Base-by-base conservation (phyloP, 2,329 filamentous ascomycete species). In the Colletotrichum lindemuthianum region DNA sequence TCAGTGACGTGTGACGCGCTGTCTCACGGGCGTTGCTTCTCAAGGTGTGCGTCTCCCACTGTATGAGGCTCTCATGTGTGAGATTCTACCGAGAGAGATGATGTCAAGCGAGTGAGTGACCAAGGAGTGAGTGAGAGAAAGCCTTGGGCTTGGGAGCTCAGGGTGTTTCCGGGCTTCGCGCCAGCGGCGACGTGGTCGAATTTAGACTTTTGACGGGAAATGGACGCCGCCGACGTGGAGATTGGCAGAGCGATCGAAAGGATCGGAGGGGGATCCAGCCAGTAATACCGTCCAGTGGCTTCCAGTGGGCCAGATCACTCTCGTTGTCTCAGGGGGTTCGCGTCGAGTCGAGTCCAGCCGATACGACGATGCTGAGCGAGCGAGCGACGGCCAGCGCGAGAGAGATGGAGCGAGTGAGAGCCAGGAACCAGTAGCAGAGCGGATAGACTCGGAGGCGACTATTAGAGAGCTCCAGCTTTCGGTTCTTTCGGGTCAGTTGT, bases 201-300 rank as follows among this genome's bases (percentile, higher is more conserved):
- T 50, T 55, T 50, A 56, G 59, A 50, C 44, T 49, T 52, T 45
- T 40, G 37, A 24, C 39, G 24, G 32, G 32, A 37, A 53, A 53
- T 37, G 49, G 4, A 59, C 9, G 60, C 55, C 32, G 48, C 59
- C 52, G 36, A 50, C 40, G 60, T 64, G 56, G 60, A 64, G 60
- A 64, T 64, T 64, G 49, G 49, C 44, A 41, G 44, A 57, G 50
- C 50, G 33, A 64, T 55, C 49, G 56, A 44, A 55, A 50, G 49
- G 50, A 60, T 60, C 44, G 40, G 54, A 54, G 49, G 60, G 51
- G 59, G 43, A 51, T 33, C 8, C 33, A 9, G 51, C 39, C 50
- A 34, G 39, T 53, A 43, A 53, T 53, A 51, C 41, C n/a, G 44
- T 39, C 32, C 33, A 37, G 41, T 15, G n/a, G 24, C 45, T n/a